Evolutionary conservation across 352 stramenopile genomes (phyloP).

Genomic region (Peronosclerospora sorghi): DNA sequence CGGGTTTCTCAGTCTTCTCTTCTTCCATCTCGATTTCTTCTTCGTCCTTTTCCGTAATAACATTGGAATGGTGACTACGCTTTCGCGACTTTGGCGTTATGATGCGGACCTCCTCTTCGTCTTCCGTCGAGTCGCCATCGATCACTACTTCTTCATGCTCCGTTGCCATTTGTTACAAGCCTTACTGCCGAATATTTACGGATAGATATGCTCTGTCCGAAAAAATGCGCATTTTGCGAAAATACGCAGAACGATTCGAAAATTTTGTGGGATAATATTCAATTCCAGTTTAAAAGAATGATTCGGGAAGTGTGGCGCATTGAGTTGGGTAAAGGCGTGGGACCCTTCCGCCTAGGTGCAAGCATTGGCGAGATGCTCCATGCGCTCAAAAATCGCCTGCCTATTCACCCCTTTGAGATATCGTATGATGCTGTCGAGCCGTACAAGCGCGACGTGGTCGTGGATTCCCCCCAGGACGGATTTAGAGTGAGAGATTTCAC

Average conservation of each 20-base stretch:
- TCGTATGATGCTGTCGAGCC: constrained; percentile 54
- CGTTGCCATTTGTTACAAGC: too few species aligned
- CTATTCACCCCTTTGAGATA: constrained; percentile 67
- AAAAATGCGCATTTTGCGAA: too few species aligned
- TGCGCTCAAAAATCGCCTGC: constrained; percentile 66
- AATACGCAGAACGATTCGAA: too few species aligned
- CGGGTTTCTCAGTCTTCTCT: constrained; percentile 11
- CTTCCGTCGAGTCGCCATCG: constrained; percentile 53
- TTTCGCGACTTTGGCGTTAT: constrained; percentile 52
- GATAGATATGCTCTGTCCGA: too few species aligned
- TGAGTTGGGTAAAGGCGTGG: constrained; percentile 62
- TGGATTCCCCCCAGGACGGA: constrained; percentile 64
- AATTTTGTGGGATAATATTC: too few species aligned
- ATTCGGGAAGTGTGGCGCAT: constrained; percentile 79
- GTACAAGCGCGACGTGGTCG: constrained; percentile 47
- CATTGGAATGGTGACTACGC: constrained; percentile 39
- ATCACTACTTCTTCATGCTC: constrained; percentile 56
- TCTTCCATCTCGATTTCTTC: constrained; percentile 24
- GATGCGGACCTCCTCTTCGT: constrained; percentile 44
- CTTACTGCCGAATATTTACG: too few species aligned
- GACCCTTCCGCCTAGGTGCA: constrained; percentile 65
- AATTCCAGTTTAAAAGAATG: constrained; percentile 32
- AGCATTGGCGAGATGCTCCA: constrained; percentile 64
- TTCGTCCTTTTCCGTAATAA: constrained; percentile 48
- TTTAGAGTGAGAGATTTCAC: constrained; percentile 18